Conservation (phyloP, 257 asterid species). For the Rubia yunnanensis region DNA sequence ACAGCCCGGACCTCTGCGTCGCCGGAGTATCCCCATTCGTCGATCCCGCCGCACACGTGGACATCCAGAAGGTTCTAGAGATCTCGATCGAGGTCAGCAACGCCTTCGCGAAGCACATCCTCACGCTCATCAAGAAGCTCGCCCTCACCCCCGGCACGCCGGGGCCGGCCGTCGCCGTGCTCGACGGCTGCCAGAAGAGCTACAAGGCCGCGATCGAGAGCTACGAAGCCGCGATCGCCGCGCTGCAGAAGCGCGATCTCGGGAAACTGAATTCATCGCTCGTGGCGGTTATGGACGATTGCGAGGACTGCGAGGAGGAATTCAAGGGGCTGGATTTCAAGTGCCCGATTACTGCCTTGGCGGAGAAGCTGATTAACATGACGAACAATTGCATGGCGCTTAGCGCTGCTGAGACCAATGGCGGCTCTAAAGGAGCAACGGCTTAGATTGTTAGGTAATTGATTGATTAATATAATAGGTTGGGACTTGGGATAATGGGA, state of each 20-base stretch:
- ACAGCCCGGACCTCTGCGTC: constrained; percentile 26
- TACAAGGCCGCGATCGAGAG: constrained; percentile 16
- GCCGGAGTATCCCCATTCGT: constrained; percentile 15
- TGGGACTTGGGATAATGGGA: too few species aligned
- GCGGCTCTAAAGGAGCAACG: background rate
- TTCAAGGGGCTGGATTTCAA: constrained; percentile 7
- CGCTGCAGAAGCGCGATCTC: constrained; percentile 10
- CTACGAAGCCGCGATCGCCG: constrained; percentile 24
- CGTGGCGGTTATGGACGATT: constrained; percentile 37
- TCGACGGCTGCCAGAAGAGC: constrained; percentile 22
- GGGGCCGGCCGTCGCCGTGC: background rate
- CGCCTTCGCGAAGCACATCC: constrained; percentile 16
- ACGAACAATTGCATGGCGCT: constrained; percentile 46
- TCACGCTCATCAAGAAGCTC: constrained; percentile 1
- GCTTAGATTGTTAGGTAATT: too few species aligned
- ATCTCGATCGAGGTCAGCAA: constrained; percentile 7
- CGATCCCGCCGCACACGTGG: background rate
- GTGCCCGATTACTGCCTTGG: constrained; percentile 15
- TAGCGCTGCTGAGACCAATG: background rate
- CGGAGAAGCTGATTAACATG: constrained; percentile 35
- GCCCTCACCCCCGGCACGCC: constrained; percentile 15
- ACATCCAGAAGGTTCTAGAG: constrained; percentile 10
- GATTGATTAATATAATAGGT: too few species aligned
- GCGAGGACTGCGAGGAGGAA: constrained; percentile 39
- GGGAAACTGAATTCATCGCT: constrained; percentile 35